Conservation (phyloP, 2,329 filamentous ascomycete genomes). For the Thermoascus crustaceus region DNA sequence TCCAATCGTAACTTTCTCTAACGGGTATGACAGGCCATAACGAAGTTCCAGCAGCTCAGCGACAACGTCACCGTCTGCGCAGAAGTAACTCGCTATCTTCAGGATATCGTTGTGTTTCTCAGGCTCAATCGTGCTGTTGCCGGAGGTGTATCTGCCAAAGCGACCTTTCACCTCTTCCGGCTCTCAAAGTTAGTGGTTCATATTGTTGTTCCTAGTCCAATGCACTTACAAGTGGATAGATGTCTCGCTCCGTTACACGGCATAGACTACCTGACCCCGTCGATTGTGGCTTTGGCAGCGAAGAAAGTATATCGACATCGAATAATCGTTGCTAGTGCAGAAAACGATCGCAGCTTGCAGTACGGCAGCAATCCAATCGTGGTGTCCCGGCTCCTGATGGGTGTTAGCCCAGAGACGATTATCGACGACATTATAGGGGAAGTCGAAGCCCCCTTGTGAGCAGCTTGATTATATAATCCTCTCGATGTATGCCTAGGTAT, state of each 20-base stretch:
- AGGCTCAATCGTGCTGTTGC: constrained; percentile 78
- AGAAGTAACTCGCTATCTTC: constrained; percentile 74
- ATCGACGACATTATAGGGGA: constrained; percentile 51
- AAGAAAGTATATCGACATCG: constrained; percentile 85
- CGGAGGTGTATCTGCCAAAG: constrained; percentile 66
- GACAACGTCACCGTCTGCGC: constrained; percentile 57
- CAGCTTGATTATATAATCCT: not conserved
- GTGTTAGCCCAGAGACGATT: constrained; percentile 47
- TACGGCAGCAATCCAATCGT: constrained; percentile 77
- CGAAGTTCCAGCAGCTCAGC: constrained; percentile 51
- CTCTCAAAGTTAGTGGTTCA: constrained; percentile 49
- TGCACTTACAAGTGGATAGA: constrained; percentile 31
- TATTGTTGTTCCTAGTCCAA: not conserved
- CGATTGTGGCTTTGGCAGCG: constrained; percentile 71
- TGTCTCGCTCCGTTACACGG: constrained; percentile 75
- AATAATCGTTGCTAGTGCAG: constrained; percentile 59
- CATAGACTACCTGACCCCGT: constrained; percentile 72
- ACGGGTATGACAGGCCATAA: constrained; percentile 36
- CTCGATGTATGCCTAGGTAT: not conserved
- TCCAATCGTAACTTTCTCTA: too few relatives aligned
- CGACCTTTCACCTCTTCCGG: constrained; percentile 67
- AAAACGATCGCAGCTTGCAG: constrained; percentile 77
- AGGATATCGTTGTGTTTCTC: constrained; percentile 81
- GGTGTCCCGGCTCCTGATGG: constrained; percentile 58
- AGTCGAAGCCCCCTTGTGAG: constrained; percentile 49